phyloP scores from a whole-genome alignment of 768 basidiomycete genomes.

The Guyanaporus albipodus region DNA sequence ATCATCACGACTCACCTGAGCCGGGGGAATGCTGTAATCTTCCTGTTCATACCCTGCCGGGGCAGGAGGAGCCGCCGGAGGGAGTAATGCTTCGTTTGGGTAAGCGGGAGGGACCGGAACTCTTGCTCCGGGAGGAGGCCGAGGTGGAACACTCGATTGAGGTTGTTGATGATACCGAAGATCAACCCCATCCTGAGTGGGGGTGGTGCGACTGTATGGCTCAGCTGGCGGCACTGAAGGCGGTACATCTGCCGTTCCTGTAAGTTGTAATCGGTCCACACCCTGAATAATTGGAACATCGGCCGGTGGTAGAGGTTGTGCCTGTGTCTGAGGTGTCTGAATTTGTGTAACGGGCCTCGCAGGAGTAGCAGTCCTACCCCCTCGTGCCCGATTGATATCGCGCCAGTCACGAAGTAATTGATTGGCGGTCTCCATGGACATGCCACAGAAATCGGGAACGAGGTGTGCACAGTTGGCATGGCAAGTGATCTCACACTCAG shows the following conservation, averaged over 20 bases:
- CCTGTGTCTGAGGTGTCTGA: slow-evolving; percentile 29
- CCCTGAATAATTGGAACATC: slow-evolving; percentile 32
- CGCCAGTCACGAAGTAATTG: slow-evolving; percentile 85
- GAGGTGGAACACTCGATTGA: slow-evolving; percentile 31
- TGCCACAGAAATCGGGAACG: slow-evolving; percentile 98
- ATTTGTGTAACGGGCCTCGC: slow-evolving; percentile 36
- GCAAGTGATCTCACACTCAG: slow-evolving; percentile 94
- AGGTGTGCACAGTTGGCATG: slow-evolving; percentile 97
- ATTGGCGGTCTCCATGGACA: slow-evolving; percentile 99
- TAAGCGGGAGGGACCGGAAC: slow-evolving; percentile 34
- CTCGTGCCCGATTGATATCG: slow-evolving; percentile 78
- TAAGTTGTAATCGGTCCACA: slow-evolving; percentile 48
- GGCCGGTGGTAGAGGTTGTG: slow-evolving; percentile 31
- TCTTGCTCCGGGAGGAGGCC: slow-evolving; percentile 38
- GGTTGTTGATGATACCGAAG: slow-evolving; percentile 39
- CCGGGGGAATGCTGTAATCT: slow-evolving; percentile 18
- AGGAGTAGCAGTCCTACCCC: slow-evolving; percentile 35
- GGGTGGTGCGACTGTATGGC: slow-evolving; percentile 23
- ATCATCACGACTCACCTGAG: slow-evolving; percentile 19
- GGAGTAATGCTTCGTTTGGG: slow-evolving; percentile 32
- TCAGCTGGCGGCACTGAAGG: slow-evolving; percentile 18
- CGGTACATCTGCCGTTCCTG: slow-evolving; percentile 36
- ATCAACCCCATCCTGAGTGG: slow-evolving; percentile 37
- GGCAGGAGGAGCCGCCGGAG: slow-evolving; percentile 15
- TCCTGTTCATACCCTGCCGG: slow-evolving; percentile 29